These are phyloP conservation scores for Mortierella polycephala DNA, from an alignment of 371 early-diverging fungal genomes.

Conservation along the genomic window DNA sequence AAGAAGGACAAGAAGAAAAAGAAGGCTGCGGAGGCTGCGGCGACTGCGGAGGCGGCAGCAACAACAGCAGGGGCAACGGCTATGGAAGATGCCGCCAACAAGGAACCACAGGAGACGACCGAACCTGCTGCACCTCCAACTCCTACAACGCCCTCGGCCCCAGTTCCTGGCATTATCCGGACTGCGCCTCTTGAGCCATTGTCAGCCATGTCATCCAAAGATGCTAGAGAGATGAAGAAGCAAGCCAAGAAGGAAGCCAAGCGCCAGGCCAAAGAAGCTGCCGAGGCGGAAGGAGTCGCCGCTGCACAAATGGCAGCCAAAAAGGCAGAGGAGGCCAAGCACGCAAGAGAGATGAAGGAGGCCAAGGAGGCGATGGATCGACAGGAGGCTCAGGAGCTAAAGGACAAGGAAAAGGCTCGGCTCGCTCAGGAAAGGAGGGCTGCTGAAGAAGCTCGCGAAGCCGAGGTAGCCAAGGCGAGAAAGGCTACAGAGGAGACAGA, in stretches of 20 bases:
- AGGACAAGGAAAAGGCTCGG: conserved; percentile 51
- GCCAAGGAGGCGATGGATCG: conserved; percentile 26
- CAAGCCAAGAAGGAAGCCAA: conserved; percentile 54
- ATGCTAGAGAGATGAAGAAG: conserved; percentile 42
- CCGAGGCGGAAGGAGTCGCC: conserved; percentile 29
- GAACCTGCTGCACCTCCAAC: too few species aligned
- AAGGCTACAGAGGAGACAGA: conserved; percentile 27
- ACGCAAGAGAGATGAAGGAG: conserved; percentile 14
- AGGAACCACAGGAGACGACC: not conserved
- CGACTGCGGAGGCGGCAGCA: conserved; percentile 25
- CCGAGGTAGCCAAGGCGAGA: conserved; percentile 18
- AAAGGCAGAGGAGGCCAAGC: conserved; percentile 29
- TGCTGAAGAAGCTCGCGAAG: conserved; percentile 39
- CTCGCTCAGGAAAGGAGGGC: conserved; percentile 55
- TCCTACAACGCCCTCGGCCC: not conserved
- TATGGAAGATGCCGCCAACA: not conserved
- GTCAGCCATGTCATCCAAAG: conserved; percentile 32
- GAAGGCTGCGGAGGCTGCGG: conserved; percentile 51
- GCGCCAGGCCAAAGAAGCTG: conserved; percentile 46
- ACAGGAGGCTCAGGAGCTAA: conserved; percentile 45
- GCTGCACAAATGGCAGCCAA: conserved; percentile 33
- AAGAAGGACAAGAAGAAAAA: conserved; percentile 64
- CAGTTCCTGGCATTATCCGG: conserved; percentile 2
- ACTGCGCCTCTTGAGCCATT: conserved; percentile 9
- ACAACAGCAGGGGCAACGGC: not conserved